These are phyloP conservation scores for Solanum raphanifolium DNA, from an alignment of 257 asterid species.

Conservation along the genomic window DNA sequence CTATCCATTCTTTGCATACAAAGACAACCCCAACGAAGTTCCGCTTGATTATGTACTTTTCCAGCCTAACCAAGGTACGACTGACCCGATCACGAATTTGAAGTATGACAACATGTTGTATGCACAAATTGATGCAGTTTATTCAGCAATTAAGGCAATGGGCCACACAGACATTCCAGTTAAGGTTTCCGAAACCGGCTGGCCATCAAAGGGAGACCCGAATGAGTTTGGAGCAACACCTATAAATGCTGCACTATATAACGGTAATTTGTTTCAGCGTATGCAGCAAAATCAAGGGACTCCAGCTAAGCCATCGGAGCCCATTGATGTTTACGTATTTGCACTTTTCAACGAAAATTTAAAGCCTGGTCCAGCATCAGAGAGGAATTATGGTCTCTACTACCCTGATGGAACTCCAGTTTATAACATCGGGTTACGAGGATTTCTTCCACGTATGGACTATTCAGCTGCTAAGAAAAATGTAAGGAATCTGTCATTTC, in stretches of 20 bases:
- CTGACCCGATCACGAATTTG: conserved; percentile 48
- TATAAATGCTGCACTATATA: conserved; percentile 62
- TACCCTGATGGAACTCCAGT: conserved; percentile 82
- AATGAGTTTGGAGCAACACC: conserved; percentile 69
- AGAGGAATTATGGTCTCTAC: conserved; percentile 84
- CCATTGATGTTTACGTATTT: conserved; percentile 62
- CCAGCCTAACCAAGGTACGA: conserved; percentile 55
- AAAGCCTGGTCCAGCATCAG: conserved; percentile 84
- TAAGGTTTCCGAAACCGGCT: conserved; percentile 82
- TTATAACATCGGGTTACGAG: conserved; percentile 57
- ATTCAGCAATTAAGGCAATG: conserved; percentile 47
- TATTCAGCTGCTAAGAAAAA: conserved; percentile 40
- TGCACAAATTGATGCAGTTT: conserved; percentile 84
- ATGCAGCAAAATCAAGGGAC: conserved; percentile 53
- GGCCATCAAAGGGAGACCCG: conserved; percentile 85
- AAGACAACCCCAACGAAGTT: conserved; percentile 38
- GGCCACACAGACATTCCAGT: conserved; percentile 49
- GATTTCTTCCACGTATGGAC: conserved; percentile 51
- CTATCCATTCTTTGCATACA: conserved; percentile 92
- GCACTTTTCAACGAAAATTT: conserved; percentile 85
- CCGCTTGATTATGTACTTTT: conserved; percentile 61
- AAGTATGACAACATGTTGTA: conserved; percentile 86
- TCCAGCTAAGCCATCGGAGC: conserved; percentile 60
- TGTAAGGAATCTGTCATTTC: conserved; percentile 24
- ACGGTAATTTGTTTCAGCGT: conserved; percentile 48